Evolutionary conservation across 2,329 filamentous ascomycete genomes (phyloP).

Genomic region (Fusarium tupiense): DNA sequence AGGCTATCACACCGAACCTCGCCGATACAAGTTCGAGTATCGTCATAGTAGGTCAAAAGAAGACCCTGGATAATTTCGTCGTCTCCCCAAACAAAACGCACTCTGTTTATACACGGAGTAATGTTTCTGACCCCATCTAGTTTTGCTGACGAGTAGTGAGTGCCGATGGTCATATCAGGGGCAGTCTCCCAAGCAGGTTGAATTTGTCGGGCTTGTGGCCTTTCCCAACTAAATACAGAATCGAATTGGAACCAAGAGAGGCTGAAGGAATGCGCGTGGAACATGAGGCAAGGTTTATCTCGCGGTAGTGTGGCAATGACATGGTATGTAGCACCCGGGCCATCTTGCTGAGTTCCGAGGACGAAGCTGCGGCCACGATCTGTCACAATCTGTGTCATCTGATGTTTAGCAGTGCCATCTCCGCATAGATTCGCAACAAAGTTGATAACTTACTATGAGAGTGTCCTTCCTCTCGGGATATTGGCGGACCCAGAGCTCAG

Average conservation of each 20-base stretch:
- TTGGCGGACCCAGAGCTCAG: not conserved
- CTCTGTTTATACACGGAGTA: not conserved
- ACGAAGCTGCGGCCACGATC: not conserved
- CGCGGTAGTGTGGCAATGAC: not conserved
- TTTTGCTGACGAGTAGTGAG: not conserved
- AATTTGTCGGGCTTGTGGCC: not conserved
- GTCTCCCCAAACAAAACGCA: fast-evolving
- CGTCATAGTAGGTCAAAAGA: not conserved
- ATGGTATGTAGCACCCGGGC: not conserved
- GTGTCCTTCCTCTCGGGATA: not conserved
- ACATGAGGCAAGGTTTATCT: not conserved
- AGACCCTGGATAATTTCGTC: not conserved
- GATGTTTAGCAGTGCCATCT: not conserved
- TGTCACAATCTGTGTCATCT: not conserved
- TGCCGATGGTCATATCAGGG: not conserved
- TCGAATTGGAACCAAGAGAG: not conserved
- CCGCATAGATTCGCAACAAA: not conserved
- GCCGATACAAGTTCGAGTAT: not conserved
- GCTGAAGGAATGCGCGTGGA: fast-evolving
- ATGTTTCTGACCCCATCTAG: not conserved
- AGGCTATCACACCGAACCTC: not conserved
- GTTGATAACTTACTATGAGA: not conserved
- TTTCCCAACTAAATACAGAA: not conserved
- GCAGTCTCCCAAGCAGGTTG: not conserved
- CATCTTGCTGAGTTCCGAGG: not conserved